Evolutionary conservation across 2,329 filamentous ascomycete species (phyloP), one percentile per base, ranked within the genome.

Genomic region (Colletotrichum orbiculare): DNA sequence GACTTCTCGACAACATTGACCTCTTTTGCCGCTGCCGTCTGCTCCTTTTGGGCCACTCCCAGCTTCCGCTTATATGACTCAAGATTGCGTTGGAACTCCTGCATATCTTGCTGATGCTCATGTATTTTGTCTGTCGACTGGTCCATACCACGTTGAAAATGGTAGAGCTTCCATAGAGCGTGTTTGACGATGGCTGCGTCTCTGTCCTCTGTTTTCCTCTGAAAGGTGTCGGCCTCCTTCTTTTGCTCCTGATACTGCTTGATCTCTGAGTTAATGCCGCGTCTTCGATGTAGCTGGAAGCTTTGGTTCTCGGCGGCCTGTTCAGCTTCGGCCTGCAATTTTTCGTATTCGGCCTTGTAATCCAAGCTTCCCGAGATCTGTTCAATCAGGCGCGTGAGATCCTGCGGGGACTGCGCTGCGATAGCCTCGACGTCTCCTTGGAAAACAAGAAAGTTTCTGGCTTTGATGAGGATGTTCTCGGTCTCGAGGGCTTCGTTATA

Each of bases 191-290:
- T 91, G 8, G 95, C 96, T 58, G 93, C 87, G 75, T 99, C 95
- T 54, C 93, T 89, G 76, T 98, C 93, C 58, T 96, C 91, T 1
- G 91, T 91, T 78, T 97, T 98, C 69, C 88, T 89, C 74, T 96
- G 92, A 74, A 95, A 99, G 71, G 91, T 95, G 70, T 99, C 96
- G 6, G 95, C 95, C 74, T 98, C 96, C 70, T 89, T 90, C 81
- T 98, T 98, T 78, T 98, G 95, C 76, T 98, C 94, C 73, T 97
- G 92, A 73, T 97, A 99, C 73, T 97, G 94, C 76, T 96, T 97
- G 76, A 99, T 96, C 78, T 99, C 96, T 3, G 94, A 95, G 77
- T 98, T 98, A 80, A 99, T 97, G 52, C 92, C 94, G 70, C 96
- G 89, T 39, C 96, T 92, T 67, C 94, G 89, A 73, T 96, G 91